A percentile compares a stretch with the other conserved stretches of the same genome.
Evolutionary conservation across 1,284 basidiomycete genomes (phyloP).

Genomic region (Athelia sp.): DNA sequence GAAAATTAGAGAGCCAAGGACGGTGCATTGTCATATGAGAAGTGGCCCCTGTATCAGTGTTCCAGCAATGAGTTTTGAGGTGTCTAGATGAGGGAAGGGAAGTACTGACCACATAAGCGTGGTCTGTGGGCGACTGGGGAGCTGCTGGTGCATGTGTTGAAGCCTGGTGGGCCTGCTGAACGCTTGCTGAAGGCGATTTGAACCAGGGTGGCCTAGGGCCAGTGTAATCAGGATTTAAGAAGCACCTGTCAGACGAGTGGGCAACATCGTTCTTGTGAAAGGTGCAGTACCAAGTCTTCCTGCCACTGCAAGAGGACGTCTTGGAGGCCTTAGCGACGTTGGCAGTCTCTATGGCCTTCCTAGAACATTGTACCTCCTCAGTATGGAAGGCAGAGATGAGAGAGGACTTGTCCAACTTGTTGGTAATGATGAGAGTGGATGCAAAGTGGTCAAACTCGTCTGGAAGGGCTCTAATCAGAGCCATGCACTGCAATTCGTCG

Average conservation of each 20-base stretch:
- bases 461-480: slow-evolving; percentile 16
- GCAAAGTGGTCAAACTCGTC: slow-evolving; percentile 11
- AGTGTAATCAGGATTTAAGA: not conserved
- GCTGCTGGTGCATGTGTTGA: not conserved
- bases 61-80: slow-evolving; percentile 15
- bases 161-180: not conserved
- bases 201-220: not conserved
- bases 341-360: not conserved
- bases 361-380: slow-evolving; percentile 2
- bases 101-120: slow-evolving; percentile 4
- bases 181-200: not conserved
- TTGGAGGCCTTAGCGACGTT: not conserved
- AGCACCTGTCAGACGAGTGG: not conserved
- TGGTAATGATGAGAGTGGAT: slow-evolving; percentile 13
- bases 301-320: not conserved
- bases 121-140: not conserved
- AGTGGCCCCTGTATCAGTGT: slow-evolving; percentile 29
- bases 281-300: not conserved
- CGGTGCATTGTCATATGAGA: slow-evolving; percentile 25
- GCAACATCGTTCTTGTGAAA: not conserved
- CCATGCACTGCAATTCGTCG: slow-evolving; percentile 16
- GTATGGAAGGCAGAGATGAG: slow-evolving; percentile 6
- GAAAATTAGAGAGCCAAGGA: slow-evolving; percentile 15
- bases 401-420: slow-evolving; percentile 1
- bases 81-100: not conserved